A percentile compares a stretch with the other conserved stretches of the same genome.
These are phyloP conservation scores for Paraphaeosphaeria minitans DNA, from an alignment of 2,329 filamentous ascomycete species.

Conservation along the genomic window DNA sequence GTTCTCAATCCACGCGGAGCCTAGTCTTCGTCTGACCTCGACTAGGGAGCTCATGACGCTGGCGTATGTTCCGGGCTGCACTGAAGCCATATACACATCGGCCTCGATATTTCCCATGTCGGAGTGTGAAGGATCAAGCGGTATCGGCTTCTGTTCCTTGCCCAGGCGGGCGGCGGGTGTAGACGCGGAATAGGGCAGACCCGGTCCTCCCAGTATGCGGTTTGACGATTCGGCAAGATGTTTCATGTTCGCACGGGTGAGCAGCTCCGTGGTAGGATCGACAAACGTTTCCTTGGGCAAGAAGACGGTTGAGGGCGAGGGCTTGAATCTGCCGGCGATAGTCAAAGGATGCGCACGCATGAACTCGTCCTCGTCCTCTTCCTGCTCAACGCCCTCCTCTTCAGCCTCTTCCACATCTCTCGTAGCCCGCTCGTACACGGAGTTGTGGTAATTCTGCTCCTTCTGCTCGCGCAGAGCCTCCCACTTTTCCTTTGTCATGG, in stretches of 20 bases:
- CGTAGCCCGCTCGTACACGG: conserved; percentile 50
- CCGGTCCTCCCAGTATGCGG: conserved; percentile 74
- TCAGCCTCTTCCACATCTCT: conserved; percentile 51
- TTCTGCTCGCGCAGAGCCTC: conserved; percentile 42
- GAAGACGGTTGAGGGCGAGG: conserved; percentile 73
- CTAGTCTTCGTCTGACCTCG: conserved; percentile 75
- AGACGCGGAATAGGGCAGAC: conserved; percentile 78
- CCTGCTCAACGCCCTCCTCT: conserved; percentile 34
- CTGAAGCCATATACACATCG: conserved; percentile 71
- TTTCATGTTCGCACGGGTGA: conserved; percentile 67
- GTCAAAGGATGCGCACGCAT: conserved; percentile 76
- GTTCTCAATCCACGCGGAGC: conserved; percentile 70
- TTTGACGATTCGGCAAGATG: conserved; percentile 78
- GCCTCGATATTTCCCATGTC: conserved; percentile 77
- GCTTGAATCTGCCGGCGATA: conserved; percentile 72
- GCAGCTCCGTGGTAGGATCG: conserved; percentile 69
- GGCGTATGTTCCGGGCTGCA: conserved; percentile 74
- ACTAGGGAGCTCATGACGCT: conserved; percentile 70
- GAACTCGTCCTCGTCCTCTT: conserved; percentile 49
- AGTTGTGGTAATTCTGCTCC: conserved; percentile 38
- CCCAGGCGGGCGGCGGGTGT: conserved; percentile 60
- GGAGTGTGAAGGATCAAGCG: conserved; percentile 66
- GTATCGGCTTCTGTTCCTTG: conserved; percentile 67
- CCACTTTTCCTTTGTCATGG: conserved; percentile 41
- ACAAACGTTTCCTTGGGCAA: conserved; percentile 73